Base-by-base conservation (phyloP, 1,284 basidiomycete species). In the Chiua sp. region DNA sequence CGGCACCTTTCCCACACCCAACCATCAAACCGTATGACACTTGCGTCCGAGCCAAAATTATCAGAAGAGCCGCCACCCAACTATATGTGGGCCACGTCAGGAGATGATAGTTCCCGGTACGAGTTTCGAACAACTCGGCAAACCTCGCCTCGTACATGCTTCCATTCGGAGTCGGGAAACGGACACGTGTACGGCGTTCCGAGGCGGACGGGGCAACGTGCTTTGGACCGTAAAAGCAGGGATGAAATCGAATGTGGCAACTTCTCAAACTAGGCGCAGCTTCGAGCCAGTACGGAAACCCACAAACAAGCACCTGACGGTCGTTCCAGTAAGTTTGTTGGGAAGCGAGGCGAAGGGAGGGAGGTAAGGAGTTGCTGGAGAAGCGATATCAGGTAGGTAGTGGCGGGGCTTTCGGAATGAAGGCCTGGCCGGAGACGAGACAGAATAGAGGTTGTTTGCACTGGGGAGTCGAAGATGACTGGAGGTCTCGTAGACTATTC, bases 401-500 rank as follows among this genome's bases (percentile, higher is more conserved):
- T 66, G 10, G 4, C 28, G 32, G 64, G 59, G 28, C 63, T 63
- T 42, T 71, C 47, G 37, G 62, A 51, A 64, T 85, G 86, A 53
- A 86, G 66, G 35, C 78, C 70, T 3, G 84, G 80, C 26, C 87
- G 66, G n/a, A 90, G 79, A 63, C 83, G 81, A 3, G 83, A 79
- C 44, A 88, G 78, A 58, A 88, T 80, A 15, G 87, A 82, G 4
- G 80, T 81, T 7, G 83, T 82, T 72, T 91, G 72, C 32, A 77
- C 77, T 1, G 82, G 78, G 5, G 82, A 82, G 55, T 80, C 77
- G 74, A 90, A 91, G 20, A 89, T n/a, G 26, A 82, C 75, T 26
- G 87, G 89, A 91, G 5, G 82, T 87, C 74, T 92, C 87, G 69
- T 90, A 91, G 7, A 83, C 89, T 91, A 66, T 12, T 32, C 33